phyloP scores from a whole-genome alignment of 345 rosid species.

The Ceriops decandra region DNA sequence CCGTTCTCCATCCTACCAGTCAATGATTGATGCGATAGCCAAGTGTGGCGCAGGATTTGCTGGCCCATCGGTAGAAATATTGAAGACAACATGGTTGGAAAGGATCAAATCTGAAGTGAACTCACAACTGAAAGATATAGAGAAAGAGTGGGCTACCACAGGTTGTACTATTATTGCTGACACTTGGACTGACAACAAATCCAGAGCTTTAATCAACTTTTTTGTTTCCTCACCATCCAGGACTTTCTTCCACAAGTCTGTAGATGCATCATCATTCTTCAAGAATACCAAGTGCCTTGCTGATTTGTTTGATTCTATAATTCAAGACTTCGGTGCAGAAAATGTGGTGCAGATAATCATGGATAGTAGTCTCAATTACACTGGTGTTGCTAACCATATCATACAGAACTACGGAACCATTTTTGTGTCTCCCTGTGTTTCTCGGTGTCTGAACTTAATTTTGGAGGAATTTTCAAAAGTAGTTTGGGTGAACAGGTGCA shows the following conservation, averaged over 20 bases:
- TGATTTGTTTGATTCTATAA: slow-evolving; percentile 71
- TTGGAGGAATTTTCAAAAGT: slow-evolving; percentile 85
- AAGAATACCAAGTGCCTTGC: slow-evolving; percentile 69
- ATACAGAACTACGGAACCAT: slow-evolving; percentile 65
- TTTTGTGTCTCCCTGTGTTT: slow-evolving; percentile 82
- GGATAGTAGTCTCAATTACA: slow-evolving; percentile 60
- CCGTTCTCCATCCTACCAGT: slow-evolving; percentile 66
- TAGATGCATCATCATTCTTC: slow-evolving; percentile 74
- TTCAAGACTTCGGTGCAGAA: slow-evolving; percentile 72
- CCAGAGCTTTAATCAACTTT: slow-evolving; percentile 76
- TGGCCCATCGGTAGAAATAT: slow-evolving; percentile 51
- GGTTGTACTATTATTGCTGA: slow-evolving; percentile 80
- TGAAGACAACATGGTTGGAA: slow-evolving; percentile 62
- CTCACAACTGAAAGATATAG: slow-evolving; percentile 47
- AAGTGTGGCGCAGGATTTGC: slow-evolving; percentile 53
- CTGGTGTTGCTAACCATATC: slow-evolving; percentile 67
- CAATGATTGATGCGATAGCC: slow-evolving; percentile 65
- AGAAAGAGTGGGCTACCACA: slow-evolving; percentile 79
- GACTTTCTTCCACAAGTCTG: slow-evolving; percentile 72
- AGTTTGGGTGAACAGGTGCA: slow-evolving; percentile 82
- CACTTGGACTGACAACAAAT: slow-evolving; percentile 81
- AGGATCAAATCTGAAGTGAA: slow-evolving; percentile 59
- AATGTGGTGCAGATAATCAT: slow-evolving; percentile 82
- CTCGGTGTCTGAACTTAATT: slow-evolving; percentile 72
- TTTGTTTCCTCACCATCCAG: slow-evolving; percentile 79